A percentile compares a stretch with the other conserved stretches of the same genome.
Conservation (phyloP, 805 yeast genomes). For the Yarrowia keelungensis region DNA sequence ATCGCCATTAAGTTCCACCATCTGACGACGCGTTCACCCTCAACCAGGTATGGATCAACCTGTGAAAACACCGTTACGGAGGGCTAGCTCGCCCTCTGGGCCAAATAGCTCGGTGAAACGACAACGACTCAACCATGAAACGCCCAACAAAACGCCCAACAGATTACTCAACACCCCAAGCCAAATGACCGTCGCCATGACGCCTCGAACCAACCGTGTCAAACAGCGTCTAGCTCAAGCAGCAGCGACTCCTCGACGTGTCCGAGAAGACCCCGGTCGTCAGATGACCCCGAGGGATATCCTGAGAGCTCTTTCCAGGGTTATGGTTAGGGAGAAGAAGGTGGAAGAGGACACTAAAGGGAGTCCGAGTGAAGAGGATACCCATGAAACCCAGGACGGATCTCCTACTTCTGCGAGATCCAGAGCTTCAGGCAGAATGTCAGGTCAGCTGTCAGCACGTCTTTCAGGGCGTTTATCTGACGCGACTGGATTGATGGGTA, state of each 20-base stretch:
- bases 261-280: conserved; percentile 26
- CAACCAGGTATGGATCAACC: conserved; percentile 14
- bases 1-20: too few species aligned
- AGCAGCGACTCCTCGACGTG: conserved; percentile 43
- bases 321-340: conserved; percentile 40
- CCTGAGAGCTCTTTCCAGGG: conserved; percentile 44
- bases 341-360: not conserved
- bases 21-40: not conserved
- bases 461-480: conserved; percentile 7
- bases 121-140: conserved; percentile 24
- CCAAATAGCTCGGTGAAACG: conserved; percentile 3
- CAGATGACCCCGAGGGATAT: conserved; percentile 41
- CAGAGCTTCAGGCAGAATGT: not conserved
- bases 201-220: conserved; percentile 36
- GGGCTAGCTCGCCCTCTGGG: not conserved
- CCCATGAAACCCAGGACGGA: not conserved
- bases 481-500: conserved; percentile 1
- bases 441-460: conserved; percentile 4
- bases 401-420: conserved; percentile 8
- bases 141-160: conserved; percentile 20
- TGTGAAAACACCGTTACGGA: conserved; percentile 7
- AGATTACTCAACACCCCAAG: conserved; percentile 3
- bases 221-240: conserved; percentile 34
- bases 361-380: not conserved
- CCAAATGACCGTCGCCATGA: conserved; percentile 5